phyloP scores from a whole-genome alignment of 1,284 basidiomycete species.

The Cryptococcus amylolentus region DNA sequence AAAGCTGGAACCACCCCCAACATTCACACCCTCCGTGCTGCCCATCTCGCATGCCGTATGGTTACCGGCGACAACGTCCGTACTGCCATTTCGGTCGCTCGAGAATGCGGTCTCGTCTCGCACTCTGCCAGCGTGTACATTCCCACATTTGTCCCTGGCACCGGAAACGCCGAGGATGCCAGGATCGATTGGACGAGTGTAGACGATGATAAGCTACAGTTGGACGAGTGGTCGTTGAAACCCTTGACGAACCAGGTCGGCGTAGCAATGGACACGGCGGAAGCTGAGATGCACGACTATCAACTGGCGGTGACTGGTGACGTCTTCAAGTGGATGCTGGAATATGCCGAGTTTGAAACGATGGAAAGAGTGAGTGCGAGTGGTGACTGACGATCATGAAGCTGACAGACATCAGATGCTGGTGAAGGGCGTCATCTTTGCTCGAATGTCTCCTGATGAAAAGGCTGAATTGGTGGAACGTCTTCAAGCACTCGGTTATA shows the following conservation, averaged over 20 bases:
- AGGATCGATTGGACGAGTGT: slow-evolving; percentile 87
- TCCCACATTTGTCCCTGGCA: slow-evolving; percentile 75
- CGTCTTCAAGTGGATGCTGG: slow-evolving; percentile 98
- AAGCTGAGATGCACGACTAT: slow-evolving; percentile 73
- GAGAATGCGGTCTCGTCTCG: slow-evolving; percentile 88
- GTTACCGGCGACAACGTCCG: slow-evolving; percentile 97
- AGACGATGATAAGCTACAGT: slow-evolving; percentile 79
- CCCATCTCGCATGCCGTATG: slow-evolving; percentile 94
- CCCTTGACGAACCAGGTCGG: slow-evolving; percentile 62
- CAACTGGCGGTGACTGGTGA: slow-evolving; percentile 93
- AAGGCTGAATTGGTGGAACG: slow-evolving; percentile 98
- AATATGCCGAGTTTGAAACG: slow-evolving; percentile 89
- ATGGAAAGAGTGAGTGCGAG: slow-evolving; percentile 69
- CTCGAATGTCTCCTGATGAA: slow-evolving; percentile 98
- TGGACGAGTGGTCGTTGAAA: slow-evolving; percentile 85
- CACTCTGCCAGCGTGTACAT: slow-evolving; percentile 89
- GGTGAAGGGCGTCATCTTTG: slow-evolving; percentile 96
- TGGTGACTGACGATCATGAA: neutral
- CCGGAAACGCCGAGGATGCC: slow-evolving; percentile 64
- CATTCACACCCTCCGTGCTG: slow-evolving; percentile 81
- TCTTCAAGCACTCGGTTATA: slow-evolving; percentile 88
- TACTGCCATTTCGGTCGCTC: slow-evolving; percentile 93
- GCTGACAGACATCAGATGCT: slow-evolving; percentile 68
- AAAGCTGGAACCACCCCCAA: slow-evolving; percentile 90
- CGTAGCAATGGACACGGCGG: slow-evolving; percentile 58